These are phyloP conservation scores for Brassica cretica DNA, from an alignment of 345 rosid species.

Conservation along the genomic window DNA sequence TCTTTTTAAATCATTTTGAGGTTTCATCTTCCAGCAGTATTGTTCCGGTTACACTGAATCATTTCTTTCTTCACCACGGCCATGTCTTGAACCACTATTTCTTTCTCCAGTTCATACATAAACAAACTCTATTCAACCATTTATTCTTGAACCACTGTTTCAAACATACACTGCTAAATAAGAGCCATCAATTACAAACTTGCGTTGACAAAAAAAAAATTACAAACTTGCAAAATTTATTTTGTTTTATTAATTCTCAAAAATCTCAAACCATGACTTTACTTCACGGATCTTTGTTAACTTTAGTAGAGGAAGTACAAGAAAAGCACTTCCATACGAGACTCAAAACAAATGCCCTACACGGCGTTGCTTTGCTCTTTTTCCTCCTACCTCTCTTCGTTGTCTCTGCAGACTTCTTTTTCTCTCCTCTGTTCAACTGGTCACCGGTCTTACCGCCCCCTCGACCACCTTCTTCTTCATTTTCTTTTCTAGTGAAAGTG, in stretches of 20 bases:
- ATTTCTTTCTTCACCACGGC: neutral
- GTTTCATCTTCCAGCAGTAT: neutral
- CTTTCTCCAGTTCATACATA: neutral
- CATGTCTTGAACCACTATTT: neutral
- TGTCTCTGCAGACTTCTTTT: neutral
- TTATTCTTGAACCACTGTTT: neutral
- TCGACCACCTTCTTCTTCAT: neutral
- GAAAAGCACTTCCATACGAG: constrained; percentile 11
- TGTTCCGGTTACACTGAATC: neutral
- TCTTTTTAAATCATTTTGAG: neutral
- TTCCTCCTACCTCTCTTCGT: neutral
- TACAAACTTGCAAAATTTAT: neutral
- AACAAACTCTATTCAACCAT: neutral
- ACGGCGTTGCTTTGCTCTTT: constrained; percentile 8
- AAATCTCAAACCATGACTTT: neutral
- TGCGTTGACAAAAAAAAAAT: neutral
- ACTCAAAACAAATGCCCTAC: constrained; percentile 16
- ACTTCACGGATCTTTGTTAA: constrained; percentile 12
- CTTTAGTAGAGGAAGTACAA: constrained; percentile 20
- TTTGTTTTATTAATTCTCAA: neutral
- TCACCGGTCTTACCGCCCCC: neutral
- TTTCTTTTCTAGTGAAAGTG: constrained; percentile 55
- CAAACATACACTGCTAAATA: neutral
- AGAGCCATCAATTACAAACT: neutral
- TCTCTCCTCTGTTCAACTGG: neutral